Base-by-base conservation (phyloP, 2,329 filamentous ascomycete genomes). In the Fusarium sublunatum region DNA sequence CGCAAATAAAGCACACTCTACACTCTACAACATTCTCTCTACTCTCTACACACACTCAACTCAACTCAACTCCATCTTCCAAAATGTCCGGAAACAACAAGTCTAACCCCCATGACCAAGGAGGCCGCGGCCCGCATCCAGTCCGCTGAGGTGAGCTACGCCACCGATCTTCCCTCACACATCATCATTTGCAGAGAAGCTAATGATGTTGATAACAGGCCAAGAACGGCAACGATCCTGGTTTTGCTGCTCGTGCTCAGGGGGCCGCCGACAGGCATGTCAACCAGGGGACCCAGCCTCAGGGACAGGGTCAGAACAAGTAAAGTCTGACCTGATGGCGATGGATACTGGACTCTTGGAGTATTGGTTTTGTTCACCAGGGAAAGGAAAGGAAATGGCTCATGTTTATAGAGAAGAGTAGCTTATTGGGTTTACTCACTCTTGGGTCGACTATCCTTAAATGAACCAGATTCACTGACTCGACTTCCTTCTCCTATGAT, bases 61-160 rank as follows among this genome's bases (percentile, higher is more conserved):
- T 12, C n/a, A 15, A 25, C n/a, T 5, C 34, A 46, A 10, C 28
- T 35, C 34, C 10, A 15, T 38, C 19, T 13, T 46, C 24, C 26
- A 56, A 7, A n/a, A 65, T 67, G 50, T 53, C 64, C 22, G 24
- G 25, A 4, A 19, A 29, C 15, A 19, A 29, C 8, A 31, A 51
- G n/a, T 10, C 11, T 7, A 29, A 29, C 2, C 13, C 39, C 47
- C 15, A 52, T 44, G 45, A 52, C 48, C 35, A 28, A 67, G 31
- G 49, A 59, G 15, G 64, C 36, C 22, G 53, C 49, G 19, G 35
- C 26, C 8, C 46, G 64, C 26, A 53, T 67, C 36, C 29, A 43
- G 29, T 10, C 47, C 5, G 28, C 35, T 10, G 45, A 48, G 25
- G 52, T 55, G 40, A 46, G 42, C 36, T 12, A 3, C 19, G 19